A percentile compares a stretch with the other conserved stretches of the same genome.
Evolutionary conservation across 169 alveolate genomes (phyloP).

Genomic region (Miamiensis avidus): DNA sequence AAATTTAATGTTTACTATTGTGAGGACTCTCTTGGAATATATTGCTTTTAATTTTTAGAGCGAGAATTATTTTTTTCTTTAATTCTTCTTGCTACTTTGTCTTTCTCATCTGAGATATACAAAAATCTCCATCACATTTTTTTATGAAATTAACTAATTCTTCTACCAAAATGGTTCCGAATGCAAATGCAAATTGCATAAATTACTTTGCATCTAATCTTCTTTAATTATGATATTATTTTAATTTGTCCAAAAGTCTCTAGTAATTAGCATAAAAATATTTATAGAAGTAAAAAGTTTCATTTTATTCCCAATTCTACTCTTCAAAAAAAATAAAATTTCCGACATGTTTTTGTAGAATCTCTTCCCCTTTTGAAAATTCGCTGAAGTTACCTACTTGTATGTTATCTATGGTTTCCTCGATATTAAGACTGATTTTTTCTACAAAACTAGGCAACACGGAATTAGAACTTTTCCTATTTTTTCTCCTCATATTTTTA

Average conservation of each 20-base stretch:
- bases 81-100: background rate
- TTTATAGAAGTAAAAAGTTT: too few species aligned
- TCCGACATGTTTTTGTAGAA: background rate
- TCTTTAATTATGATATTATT: background rate
- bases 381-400: background rate
- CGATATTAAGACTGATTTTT: background rate
- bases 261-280: background rate
- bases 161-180: background rate
- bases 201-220: background rate
- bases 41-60: too few species aligned
- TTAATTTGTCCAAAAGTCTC: background rate
- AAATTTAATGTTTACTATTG: too few species aligned
- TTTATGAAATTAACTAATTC: background rate
- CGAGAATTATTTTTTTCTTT: too few species aligned
- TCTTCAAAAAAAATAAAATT: background rate
- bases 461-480: background rate
- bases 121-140: background rate
- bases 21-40: too few species aligned
- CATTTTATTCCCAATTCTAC: background rate
- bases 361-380: background rate
- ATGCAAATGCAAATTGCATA: background rate
- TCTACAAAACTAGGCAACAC: background rate
- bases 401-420: background rate
- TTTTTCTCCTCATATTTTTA: background rate
- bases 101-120: background rate